Evolutionary conservation across 2,329 filamentous ascomycete genomes (phyloP), one percentile per base, ranked within the genome.

Genomic region (Fusarium sp.): DNA sequence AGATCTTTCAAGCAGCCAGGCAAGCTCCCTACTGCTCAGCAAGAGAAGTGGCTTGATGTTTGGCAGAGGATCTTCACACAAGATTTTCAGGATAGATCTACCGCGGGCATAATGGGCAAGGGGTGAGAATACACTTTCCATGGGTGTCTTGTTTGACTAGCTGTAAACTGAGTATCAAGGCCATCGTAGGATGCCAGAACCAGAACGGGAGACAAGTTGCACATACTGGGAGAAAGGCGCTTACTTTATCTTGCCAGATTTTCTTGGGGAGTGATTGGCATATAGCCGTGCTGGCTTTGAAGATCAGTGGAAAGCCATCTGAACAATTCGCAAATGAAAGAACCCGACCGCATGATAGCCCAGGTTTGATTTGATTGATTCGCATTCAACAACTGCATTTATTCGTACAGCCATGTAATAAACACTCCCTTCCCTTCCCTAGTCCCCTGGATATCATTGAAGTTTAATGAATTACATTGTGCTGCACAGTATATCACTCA

Each of bases 31-130:
- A 90, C 92, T 1, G 85, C 88, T 31, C 91, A 93, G 78, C 92
- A 94, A 76, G 89, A 91, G 81, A 90, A 90, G 77, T 94, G 93
- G 92, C 84, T 95, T 57, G 91, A 92, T 60, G 85, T 93, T 33
- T 95, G 92, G 92, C 91, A 94, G 82, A 87, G 86, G 61, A 87
- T 95, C 10, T 94, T 94, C 77, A 84, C 86, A 22, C 87, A 88
- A 73, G 87, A 88, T n/a, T 81, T 83, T 64, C 81, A 82, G 28
- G 79, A 82, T 48, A 80, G 78, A 72, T 66, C 73, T 31, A 68
- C 75, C 15, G 62, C 78, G 17, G 74, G 78, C 5, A 74, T 72
- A 44, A 56, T 78, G 38, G 75, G 67, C 63, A 83, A 83, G 71
- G 75, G 76, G 55, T 83, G 77, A 76, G 52, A 59, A 51, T 41